A percentile compares a stretch with the other conserved stretches of the same genome.
These are phyloP conservation scores for Cercophora scortea DNA, from an alignment of 495 filamentous ascomycete genomes.

Conservation along the genomic window DNA sequence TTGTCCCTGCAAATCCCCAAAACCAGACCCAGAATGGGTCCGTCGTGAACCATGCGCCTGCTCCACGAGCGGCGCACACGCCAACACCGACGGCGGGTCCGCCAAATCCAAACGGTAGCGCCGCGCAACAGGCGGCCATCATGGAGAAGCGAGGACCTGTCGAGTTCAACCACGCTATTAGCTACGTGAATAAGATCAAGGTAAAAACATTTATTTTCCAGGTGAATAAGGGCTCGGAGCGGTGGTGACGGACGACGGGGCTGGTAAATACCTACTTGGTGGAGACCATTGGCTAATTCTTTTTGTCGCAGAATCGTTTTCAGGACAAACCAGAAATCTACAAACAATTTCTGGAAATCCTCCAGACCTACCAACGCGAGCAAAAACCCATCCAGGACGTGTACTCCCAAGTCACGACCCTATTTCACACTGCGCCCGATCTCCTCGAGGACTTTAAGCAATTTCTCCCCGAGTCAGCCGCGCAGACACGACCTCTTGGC, in stretches of 20 bases:
- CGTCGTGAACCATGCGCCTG: constrained; percentile 28
- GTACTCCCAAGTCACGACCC: constrained; percentile 89
- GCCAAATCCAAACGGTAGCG: constrained; percentile 30
- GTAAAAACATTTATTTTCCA: constrained; percentile 33
- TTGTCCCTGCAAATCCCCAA: constrained; percentile 52
- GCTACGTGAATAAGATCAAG: constrained; percentile 99
- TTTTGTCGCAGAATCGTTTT: constrained; percentile 72
- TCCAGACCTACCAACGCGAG: constrained; percentile 97
- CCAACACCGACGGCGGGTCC: constrained; percentile 39
- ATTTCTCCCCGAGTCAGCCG: constrained; percentile 93
- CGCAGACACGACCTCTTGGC: constrained; percentile 68
- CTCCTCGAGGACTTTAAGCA: constrained; percentile 98
- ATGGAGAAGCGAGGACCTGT: constrained; percentile 87
- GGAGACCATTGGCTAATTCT: constrained; percentile 6
- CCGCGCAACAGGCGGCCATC: constrained; percentile 50
- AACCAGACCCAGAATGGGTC: constrained; percentile 48
- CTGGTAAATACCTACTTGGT: constrained; percentile 2
- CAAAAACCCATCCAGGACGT: constrained; percentile 98
- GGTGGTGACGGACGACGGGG: neutral
- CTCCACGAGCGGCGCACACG: constrained; percentile 40
- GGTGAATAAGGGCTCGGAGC: neutral
- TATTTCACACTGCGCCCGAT: constrained; percentile 93
- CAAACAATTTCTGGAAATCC: constrained; percentile 96
- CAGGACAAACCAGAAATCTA: constrained; percentile 94
- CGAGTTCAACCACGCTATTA: constrained; percentile 99